These are phyloP conservation scores for Fusarium oligoseptatum DNA, from an alignment of 2,329 filamentous ascomycete species.

Conservation along the genomic window DNA sequence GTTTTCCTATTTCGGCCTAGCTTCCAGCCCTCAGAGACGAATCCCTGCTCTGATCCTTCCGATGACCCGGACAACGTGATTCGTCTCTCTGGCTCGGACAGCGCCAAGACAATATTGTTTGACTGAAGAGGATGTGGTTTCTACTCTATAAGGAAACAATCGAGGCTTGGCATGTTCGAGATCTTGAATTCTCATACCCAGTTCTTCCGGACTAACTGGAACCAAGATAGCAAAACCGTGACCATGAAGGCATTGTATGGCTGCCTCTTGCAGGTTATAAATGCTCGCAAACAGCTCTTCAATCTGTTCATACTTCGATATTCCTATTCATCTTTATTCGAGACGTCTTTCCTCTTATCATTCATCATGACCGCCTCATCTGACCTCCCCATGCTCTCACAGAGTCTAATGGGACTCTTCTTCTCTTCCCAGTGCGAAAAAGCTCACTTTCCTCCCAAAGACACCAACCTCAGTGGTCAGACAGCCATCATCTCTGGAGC, in stretches of 20 bases:
- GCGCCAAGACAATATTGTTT: constrained; percentile 5
- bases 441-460: neutral
- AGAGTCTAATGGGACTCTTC: neutral
- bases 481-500: constrained; percentile 62
- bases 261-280: neutral
- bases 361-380: constrained; percentile 2
- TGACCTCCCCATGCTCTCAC: neutral
- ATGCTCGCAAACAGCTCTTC: neutral
- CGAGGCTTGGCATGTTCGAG: neutral
- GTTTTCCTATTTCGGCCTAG: constrained; percentile 1
- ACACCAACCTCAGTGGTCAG: constrained; percentile 47
- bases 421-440: neutral
- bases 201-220: neutral
- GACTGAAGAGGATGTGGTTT: neutral
- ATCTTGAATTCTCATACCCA: neutral
- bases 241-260: neutral
- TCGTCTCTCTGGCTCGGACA: neutral
- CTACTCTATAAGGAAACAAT: neutral
- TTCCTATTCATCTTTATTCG: neutral
- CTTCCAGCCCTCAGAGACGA: neutral
- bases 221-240: neutral
- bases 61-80: neutral
- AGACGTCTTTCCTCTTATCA: neutral
- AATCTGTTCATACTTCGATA: neutral
- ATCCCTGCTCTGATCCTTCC: neutral